These are phyloP conservation scores for Pseudocercospora vitis DNA, from an alignment of 2,329 filamentous ascomycete species.

Conservation along the genomic window DNA sequence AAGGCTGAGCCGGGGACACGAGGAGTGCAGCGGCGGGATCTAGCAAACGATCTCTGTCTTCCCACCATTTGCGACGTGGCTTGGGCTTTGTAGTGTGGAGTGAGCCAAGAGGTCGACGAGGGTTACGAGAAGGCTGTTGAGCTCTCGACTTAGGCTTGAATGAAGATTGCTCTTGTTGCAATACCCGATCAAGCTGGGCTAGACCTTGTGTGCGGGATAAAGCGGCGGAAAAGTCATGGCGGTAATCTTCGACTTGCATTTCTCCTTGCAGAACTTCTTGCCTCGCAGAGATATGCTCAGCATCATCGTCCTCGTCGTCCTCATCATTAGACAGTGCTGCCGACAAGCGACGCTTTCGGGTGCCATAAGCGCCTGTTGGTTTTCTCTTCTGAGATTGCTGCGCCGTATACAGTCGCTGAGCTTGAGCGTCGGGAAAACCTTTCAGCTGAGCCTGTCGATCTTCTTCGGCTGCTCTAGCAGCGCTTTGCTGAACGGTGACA, in stretches of 20 bases:
- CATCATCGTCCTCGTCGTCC: constrained; percentile 10
- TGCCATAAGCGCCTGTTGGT: not conserved
- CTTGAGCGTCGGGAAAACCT: constrained; percentile 16
- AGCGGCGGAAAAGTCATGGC: constrained; percentile 22
- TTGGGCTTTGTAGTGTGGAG: constrained; percentile 10
- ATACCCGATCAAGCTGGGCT: not conserved
- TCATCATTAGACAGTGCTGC: not conserved
- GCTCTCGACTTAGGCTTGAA: constrained; percentile 7
- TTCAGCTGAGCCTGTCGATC: constrained; percentile 15
- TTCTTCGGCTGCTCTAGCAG: constrained; percentile 13
- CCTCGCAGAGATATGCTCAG: not conserved
- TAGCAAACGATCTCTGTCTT: constrained; percentile 3
- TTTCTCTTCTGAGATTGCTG: constrained; percentile 6
- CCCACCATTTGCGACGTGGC: constrained; percentile 12
- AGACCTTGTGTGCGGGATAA: not conserved
- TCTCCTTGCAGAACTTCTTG: constrained; percentile 16
- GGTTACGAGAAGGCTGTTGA: constrained; percentile 7
- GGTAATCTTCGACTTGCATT: constrained; percentile 28
- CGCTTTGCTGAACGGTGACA: constrained; percentile 17
- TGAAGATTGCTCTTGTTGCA: not conserved
- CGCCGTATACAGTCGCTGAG: constrained; percentile 12
- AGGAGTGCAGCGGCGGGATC: constrained; percentile 13
- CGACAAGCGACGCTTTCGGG: not conserved
- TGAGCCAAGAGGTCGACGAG: constrained; percentile 15
- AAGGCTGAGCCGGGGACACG: constrained; percentile 17